These are phyloP conservation scores for Triangularia verruculosa DNA, from an alignment of 2,329 filamentous ascomycete species.

Conservation along the genomic window DNA sequence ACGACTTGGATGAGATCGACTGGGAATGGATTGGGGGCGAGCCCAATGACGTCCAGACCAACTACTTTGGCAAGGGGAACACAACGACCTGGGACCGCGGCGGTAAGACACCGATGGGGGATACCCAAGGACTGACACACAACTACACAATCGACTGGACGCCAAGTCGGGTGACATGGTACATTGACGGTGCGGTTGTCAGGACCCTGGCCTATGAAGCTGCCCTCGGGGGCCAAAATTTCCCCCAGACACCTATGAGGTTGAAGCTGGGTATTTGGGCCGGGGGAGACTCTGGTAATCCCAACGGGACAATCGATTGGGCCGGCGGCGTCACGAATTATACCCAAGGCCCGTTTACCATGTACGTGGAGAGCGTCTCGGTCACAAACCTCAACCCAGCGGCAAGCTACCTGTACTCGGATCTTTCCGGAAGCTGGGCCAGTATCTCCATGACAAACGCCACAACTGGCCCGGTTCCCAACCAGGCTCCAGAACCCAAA, in stretches of 20 bases:
- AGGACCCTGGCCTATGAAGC: conserved; percentile 69
- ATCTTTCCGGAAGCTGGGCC: conserved; percentile 72
- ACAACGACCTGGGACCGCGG: conserved; percentile 85
- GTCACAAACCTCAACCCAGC: conserved; percentile 94
- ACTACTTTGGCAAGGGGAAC: conserved; percentile 94
- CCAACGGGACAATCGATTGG: conserved; percentile 83
- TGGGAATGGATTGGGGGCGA: conserved; percentile 91
- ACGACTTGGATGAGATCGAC: conserved; percentile 92
- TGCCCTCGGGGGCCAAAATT: conserved; percentile 65
- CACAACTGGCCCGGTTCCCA: background rate
- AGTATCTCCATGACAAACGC: conserved; percentile 57
- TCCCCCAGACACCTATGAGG: conserved; percentile 94
- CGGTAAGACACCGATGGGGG: conserved; percentile 67
- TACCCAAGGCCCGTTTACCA: conserved; percentile 75
- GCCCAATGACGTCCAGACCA: conserved; percentile 78
- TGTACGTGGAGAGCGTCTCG: conserved; percentile 73
- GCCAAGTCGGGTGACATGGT: conserved; percentile 78
- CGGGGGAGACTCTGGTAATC: conserved; percentile 79
- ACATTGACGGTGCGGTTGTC: conserved; percentile 72
- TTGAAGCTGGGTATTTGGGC: conserved; percentile 91
- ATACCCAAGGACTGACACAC: conserved; percentile 72
- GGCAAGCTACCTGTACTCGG: conserved; percentile 77
- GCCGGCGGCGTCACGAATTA: conserved; percentile 85
- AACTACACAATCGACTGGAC: conserved; percentile 95
- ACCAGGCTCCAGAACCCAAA: background rate